Percentiles rank a stretch among this genome's conserved stretches.
Evolutionary conservation across 495 filamentous ascomycete genomes (phyloP).

Genomic region (Massariosphaeria phaeospora): DNA sequence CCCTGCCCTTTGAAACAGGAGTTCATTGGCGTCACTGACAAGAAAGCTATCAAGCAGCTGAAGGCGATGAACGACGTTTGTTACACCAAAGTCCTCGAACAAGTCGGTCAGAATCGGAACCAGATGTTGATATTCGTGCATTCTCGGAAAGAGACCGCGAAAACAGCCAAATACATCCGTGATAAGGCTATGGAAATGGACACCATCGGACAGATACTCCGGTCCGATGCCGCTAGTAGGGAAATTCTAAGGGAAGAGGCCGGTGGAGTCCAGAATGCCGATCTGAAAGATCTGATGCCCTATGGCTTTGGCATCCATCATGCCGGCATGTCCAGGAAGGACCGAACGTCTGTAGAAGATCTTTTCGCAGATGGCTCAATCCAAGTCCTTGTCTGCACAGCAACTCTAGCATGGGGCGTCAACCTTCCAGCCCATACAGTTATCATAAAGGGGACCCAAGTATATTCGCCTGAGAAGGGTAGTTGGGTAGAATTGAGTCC

Average conservation of each 20-base stretch:
- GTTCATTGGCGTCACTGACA: slow-evolving; percentile 95
- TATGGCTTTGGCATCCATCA: slow-evolving; percentile 98
- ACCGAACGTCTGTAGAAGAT: slow-evolving; percentile 91
- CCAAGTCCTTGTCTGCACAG: slow-evolving; percentile 94
- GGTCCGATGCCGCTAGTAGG: slow-evolving; percentile 85
- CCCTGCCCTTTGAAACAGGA: slow-evolving; percentile 93
- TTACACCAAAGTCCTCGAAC: slow-evolving; percentile 95
- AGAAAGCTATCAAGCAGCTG: slow-evolving; percentile 97
- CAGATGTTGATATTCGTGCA: slow-evolving; percentile 99
- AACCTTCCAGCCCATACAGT: slow-evolving; percentile 93
- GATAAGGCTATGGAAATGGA: slow-evolving; percentile 95
- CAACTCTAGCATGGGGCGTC: slow-evolving; percentile 93
- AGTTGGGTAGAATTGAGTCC: slow-evolving; percentile 97
- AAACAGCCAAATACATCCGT: slow-evolving; percentile 90
- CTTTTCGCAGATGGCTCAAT: slow-evolving; percentile 86
- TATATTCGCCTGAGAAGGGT: slow-evolving; percentile 98
- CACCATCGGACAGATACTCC: slow-evolving; percentile 91
- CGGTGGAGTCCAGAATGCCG: slow-evolving; percentile 73
- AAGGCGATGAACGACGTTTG: slow-evolving; percentile 99
- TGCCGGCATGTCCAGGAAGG: slow-evolving; percentile 87
- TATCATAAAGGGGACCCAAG: slow-evolving; percentile 94
- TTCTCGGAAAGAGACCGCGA: slow-evolving; percentile 94
- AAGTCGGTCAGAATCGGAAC: slow-evolving; percentile 81
- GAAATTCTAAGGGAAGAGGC: slow-evolving; percentile 83
- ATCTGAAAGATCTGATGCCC: slow-evolving; percentile 89